Evolutionary conservation across 83 land plant species (phyloP).

Genomic region (Thuja plicata): DNA sequence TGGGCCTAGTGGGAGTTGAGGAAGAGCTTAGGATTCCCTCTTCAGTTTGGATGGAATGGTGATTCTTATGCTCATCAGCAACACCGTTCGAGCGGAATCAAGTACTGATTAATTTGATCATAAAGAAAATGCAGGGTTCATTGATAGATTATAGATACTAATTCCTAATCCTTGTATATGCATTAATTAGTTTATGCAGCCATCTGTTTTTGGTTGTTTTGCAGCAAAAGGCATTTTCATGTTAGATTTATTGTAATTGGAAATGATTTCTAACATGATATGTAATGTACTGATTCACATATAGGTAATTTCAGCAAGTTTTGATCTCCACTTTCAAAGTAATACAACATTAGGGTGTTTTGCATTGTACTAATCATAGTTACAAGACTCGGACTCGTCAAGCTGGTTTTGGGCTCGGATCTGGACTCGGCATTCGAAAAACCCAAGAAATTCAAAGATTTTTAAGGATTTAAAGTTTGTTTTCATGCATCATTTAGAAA

Average conservation of each 20-base stretch:
- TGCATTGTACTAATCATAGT: too few species aligned
- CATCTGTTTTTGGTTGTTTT: background rate
- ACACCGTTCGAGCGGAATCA: slow-evolving; percentile 94
- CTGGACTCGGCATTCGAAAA: too few species aligned
- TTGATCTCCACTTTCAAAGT: background rate
- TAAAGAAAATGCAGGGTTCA: slow-evolving; percentile 18
- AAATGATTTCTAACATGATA: background rate
- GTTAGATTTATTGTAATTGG: background rate
- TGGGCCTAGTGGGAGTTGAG: slow-evolving; percentile 69
- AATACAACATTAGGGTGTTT: too few species aligned
- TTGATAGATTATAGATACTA: too few species aligned
- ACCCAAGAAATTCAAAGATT: too few species aligned
- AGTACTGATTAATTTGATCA: slow-evolving; percentile 54
- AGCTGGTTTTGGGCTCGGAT: too few species aligned
- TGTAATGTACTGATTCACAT: background rate
- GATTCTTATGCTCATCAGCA: slow-evolving; percentile 95
- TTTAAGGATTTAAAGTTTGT: too few species aligned
- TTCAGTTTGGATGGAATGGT: slow-evolving; percentile 95
- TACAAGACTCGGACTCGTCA: too few species aligned
- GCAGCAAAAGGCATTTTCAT: background rate
- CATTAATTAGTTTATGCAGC: background rate
- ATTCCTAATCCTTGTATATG: background rate
- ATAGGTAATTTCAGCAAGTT: background rate
- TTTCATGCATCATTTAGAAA: too few species aligned
- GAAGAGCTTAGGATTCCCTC: slow-evolving; percentile 67